Evolutionary conservation across 1,284 basidiomycete genomes (phyloP).

Genomic region (Fomitopsis pinicola): DNA sequence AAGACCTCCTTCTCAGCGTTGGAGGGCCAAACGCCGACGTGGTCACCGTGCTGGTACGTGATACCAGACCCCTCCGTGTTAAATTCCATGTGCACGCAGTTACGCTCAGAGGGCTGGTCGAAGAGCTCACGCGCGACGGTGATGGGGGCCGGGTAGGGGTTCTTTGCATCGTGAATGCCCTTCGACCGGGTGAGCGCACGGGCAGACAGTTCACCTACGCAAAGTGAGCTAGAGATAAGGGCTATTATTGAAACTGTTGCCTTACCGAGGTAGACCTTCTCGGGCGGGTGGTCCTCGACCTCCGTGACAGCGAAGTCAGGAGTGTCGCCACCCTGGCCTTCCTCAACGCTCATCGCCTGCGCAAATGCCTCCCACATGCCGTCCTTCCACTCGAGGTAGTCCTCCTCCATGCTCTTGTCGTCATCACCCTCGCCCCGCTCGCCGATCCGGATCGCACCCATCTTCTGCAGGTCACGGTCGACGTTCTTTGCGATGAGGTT

Average conservation of each 20-base stretch:
- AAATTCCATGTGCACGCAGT: constrained; percentile 95
- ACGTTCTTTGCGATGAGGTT: constrained; percentile 85
- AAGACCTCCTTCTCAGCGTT: constrained; percentile 93
- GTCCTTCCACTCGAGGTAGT: constrained; percentile 99
- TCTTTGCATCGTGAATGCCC: constrained; percentile 95
- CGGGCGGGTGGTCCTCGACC: constrained; percentile 63
- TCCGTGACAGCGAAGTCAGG: constrained; percentile 93
- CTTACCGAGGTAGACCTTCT: constrained; percentile 89
- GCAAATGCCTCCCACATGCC: constrained; percentile 92
- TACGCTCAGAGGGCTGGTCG: constrained; percentile 68
- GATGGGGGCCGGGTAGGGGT: constrained; percentile 91
- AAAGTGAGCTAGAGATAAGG: neutral
- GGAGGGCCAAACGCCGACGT: constrained; percentile 95
- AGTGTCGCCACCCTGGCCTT: constrained; percentile 94
- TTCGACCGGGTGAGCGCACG: constrained; percentile 87
- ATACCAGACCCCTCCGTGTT: constrained; percentile 94
- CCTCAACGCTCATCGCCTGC: constrained; percentile 81
- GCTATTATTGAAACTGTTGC: constrained; percentile 11
- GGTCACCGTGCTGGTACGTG: constrained; percentile 98
- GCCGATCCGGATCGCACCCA: constrained; percentile 87
- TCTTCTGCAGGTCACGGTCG: constrained; percentile 69
- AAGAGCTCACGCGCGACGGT: constrained; percentile 82
- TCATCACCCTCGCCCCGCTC: constrained; percentile 96
- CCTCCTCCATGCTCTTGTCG: constrained; percentile 99
- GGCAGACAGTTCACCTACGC: constrained; percentile 79